Evolutionary conservation across 345 rosid genomes (phyloP), one percentile per base, ranked within the genome.

Genomic region (Hibiscus mutabilis): DNA sequence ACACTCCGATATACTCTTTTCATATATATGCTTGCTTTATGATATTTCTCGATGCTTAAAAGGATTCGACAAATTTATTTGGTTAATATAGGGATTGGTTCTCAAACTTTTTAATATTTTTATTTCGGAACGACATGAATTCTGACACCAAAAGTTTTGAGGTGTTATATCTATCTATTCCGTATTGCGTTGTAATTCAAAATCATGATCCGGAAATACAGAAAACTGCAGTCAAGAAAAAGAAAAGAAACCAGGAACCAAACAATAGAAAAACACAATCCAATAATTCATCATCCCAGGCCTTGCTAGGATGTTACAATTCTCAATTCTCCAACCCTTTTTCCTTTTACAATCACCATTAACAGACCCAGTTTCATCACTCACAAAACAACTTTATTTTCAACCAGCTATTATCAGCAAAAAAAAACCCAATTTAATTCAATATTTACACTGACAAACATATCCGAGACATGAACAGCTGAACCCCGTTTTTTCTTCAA

Each of bases 381-480:
- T 91, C 78, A 37, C 44, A 15, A 59, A 68, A 68, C 63, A 66
- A 76, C 74, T 67, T 72, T 65, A 25, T 47, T 29, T 65, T 46
- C 22, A 69, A 66, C 74, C 65, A 42, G 63, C 76, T 71, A 51
- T 22, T 31, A 77, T 71, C 75, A 73, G 21, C 35, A 70, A 57
- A 49, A 72, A 31, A 11, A 71, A 8, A n/a, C 3, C 11, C 24
- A 55, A 18, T 55, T 22, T 5, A 57, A 76, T 29, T 33, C 21
- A 62, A 24, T 79, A 83, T 80, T 74, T 79, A 83, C 85, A 81
- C 8, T 44, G n/a, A 71, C 29, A 74, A 81, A 76, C 72, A 72
- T 55, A 55, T 55, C 14, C n/a, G 2, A 77, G 33, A 60, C 46
- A 71, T 11, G 35, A 59, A 15, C 24, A 71, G 75, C 74, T 75